Percentiles rank a stretch among this genome's conserved stretches.
These are phyloP conservation scores for Alternaria viburni DNA, from an alignment of 2,329 filamentous ascomycete genomes.

Conservation along the genomic window DNA sequence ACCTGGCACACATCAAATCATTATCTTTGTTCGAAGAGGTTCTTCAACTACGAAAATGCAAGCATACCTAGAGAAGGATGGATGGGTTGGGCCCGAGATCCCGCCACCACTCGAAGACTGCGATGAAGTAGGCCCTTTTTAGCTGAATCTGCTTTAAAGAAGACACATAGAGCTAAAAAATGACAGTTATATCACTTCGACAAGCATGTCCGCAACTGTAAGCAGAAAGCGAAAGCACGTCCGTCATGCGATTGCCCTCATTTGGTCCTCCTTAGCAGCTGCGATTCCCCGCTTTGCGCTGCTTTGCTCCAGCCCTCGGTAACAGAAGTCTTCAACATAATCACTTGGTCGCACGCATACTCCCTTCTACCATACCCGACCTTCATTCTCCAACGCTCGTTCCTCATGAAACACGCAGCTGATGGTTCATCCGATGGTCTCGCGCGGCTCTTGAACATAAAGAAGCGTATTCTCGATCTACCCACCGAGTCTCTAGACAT, in stretches of 20 bases:
- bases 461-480: neutral
- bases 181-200: neutral
- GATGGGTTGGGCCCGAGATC: neutral
- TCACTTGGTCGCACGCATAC: neutral
- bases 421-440: neutral
- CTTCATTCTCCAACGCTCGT: neutral
- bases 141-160: neutral
- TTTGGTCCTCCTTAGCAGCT: neutral
- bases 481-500: neutral
- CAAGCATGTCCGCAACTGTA: neutral
- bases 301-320: neutral
- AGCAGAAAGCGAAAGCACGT: no score
- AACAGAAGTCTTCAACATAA: neutral
- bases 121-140: neutral
- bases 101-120: neutral
- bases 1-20: accelerated
- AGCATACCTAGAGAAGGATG: neutral
- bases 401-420: neutral
- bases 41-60: neutral
- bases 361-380: neutral
- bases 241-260: neutral
- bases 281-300: neutral
- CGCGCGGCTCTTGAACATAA: neutral
- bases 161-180: neutral
- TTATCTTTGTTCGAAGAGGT: neutral